Evolutionary conservation across 1,284 basidiomycete species (phyloP).

Genomic region (Moniliella sp.): DNA sequence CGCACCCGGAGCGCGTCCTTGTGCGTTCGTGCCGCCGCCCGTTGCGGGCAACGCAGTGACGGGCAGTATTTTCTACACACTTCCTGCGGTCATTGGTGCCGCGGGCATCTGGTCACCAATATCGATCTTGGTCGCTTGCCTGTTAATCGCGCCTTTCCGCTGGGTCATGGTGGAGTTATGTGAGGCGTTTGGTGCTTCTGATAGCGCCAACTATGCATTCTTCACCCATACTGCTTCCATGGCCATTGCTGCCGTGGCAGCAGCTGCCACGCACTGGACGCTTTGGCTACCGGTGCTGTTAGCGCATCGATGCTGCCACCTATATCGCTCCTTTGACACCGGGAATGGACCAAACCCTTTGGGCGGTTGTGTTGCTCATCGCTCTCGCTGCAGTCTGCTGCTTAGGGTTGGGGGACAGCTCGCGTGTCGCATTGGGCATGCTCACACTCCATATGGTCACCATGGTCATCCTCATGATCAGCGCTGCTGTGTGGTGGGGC

Average conservation of each 20-base stretch:
- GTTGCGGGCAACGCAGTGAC: slow-evolving; percentile 20
- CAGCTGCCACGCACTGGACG: slow-evolving; percentile 14
- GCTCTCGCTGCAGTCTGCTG: slow-evolving; percentile 7
- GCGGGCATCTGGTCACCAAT: slow-evolving; percentile 7
- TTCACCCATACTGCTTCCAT: slow-evolving; percentile 9
- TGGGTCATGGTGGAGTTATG: slow-evolving; percentile 16
- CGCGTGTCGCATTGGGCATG: slow-evolving; percentile 13
- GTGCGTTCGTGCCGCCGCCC: slow-evolving; percentile 12
- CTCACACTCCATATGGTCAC: slow-evolving; percentile 10
- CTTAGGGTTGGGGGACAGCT: slow-evolving; percentile 11
- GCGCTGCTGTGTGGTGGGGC: slow-evolving; percentile 10
- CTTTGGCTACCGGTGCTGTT: slow-evolving; percentile 14
- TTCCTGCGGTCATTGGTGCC: slow-evolving; percentile 14
- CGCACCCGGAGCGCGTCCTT: slow-evolving; percentile 3
- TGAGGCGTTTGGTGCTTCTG: slow-evolving; percentile 8
- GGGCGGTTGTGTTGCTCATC: slow-evolving; percentile 10
- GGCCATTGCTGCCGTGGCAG: too few species aligned
- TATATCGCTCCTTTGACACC: slow-evolving; percentile 10
- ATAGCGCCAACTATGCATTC: slow-evolving; percentile 14
- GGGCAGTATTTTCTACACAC: slow-evolving; percentile 16
- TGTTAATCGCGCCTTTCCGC: slow-evolving; percentile 14
- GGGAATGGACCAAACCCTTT: not conserved
- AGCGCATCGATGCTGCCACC: slow-evolving; percentile 12
- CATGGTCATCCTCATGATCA: slow-evolving; percentile 14
- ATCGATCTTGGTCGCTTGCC: slow-evolving; percentile 12